A percentile compares a stretch with the other conserved stretches of the same genome.
Evolutionary conservation across 2,329 filamentous ascomycete species (phyloP).

Genomic region (Trichoderma pleuroti): DNA sequence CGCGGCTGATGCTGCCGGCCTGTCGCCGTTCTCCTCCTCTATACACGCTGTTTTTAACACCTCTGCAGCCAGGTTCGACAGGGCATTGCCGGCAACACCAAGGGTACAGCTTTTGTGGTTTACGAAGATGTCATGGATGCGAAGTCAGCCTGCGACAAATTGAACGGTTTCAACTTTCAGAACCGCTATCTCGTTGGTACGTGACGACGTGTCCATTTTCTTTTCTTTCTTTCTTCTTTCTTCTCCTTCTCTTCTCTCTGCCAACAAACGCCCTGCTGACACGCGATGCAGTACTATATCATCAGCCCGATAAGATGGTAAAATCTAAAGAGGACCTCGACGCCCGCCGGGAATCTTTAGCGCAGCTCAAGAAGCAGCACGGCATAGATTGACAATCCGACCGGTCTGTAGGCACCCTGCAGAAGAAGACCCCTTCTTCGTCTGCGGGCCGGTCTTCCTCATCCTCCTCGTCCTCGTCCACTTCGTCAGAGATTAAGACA

Average conservation of each 20-base stretch:
- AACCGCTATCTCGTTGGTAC: conserved; percentile 96
- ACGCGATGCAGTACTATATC: conserved; percentile 52
- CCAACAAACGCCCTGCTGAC: neutral
- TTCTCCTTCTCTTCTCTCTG: neutral
- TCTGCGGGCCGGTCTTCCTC: conserved; percentile 61
- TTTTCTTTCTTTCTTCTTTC: neutral
- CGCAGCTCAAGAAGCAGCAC: conserved; percentile 95
- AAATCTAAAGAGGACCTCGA: conserved; percentile 92
- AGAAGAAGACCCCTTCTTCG: conserved; percentile 41
- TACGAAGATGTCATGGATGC: conserved; percentile 99
- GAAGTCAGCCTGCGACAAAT: conserved; percentile 97
- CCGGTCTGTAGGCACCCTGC: conserved; percentile 58
- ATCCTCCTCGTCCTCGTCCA: conserved; percentile 42
- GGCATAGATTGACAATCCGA: conserved; percentile 94
- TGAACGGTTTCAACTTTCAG: conserved; percentile 99
- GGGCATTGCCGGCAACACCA: conserved; percentile 94
- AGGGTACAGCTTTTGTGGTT: conserved; percentile 97
- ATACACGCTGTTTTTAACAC: conserved; percentile 14
- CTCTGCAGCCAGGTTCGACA: conserved; percentile 85
- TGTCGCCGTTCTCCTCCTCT: neutral
- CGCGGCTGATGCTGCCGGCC: neutral
- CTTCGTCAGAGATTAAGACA: conserved; percentile 42
- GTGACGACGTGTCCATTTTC: conserved; percentile 32
- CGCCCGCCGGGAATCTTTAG: conserved; percentile 92
- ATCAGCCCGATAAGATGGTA: conserved; percentile 64